Evolutionary conservation across 2,329 filamentous ascomycete species (phyloP), one percentile per base, ranked within the genome.

Genomic region (Talaromyces sp.): DNA sequence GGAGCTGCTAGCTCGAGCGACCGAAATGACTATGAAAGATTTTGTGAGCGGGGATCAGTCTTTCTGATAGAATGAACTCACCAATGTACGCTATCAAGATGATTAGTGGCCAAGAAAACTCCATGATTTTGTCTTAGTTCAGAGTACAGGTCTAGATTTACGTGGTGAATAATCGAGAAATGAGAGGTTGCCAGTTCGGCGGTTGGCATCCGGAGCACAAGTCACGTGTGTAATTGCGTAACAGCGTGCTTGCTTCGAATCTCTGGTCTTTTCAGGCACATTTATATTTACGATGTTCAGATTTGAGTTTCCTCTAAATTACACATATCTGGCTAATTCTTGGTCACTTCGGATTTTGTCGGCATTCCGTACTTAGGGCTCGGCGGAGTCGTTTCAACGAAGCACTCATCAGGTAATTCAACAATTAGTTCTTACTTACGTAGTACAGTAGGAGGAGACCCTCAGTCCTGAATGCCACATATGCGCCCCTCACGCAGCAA

Each of bases 111-210:
- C 56, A 59, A 41, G 56, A 59, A 11, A 59, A 59, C 39, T 59
- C 56, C 56, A 59, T 59, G 14, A n/a, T 45, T 43, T 22, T 37
- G 37, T 3, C 9, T 59, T 37, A 9, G 10, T 14, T 37, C 10
- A 13, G 11, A 22, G n/a, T 24, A 81, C 69, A 69, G 82, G 68
- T 82, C 81, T 56, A 77, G 82, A 2, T 84, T 77, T 65, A 73
- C 83, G n/a, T 74, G 10, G 33, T 56, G 52, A 37, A 35, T 33
- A 5, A 35, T 35, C 27, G 35, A 54, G 31, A n/a, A n/a, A 54
- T 11, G 49, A 19, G 31, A 56, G n/a, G n/a, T 56, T 56, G 52
- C 52, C 3, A 11, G 79, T 0, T 79, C 78, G 35, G 82, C 9
- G 82, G 80, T 56, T 82, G 81, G 3, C 79, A 76, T 47, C 78